Evolutionary conservation across 2,329 filamentous ascomycete species (phyloP).

Genomic region (Aschersonia sp.): DNA sequence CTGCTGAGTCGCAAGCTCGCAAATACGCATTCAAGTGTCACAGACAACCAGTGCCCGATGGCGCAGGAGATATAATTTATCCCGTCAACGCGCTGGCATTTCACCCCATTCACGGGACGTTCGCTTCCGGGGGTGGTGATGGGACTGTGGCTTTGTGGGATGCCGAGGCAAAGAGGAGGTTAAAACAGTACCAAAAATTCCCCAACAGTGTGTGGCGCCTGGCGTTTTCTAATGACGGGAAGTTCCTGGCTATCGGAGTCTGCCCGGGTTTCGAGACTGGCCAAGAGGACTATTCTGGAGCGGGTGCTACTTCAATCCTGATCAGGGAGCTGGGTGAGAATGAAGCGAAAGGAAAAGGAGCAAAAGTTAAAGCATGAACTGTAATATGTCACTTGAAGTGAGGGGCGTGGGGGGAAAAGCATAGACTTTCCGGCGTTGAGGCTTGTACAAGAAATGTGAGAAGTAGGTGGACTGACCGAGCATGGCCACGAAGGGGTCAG

Average conservation of each 20-base stretch:
- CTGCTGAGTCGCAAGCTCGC: conserved; percentile 68
- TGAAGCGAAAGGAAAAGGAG: conserved; percentile 75
- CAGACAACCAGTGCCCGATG: conserved; percentile 53
- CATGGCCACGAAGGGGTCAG: neutral
- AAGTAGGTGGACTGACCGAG: neutral
- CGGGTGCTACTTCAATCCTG: conserved; percentile 62
- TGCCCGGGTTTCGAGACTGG: conserved; percentile 83
- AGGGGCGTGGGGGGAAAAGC: neutral
- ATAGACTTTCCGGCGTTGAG: conserved; percentile 13
- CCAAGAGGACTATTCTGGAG: conserved; percentile 60
- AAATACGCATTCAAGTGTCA: conserved; percentile 99
- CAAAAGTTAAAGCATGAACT: conserved; percentile 28
- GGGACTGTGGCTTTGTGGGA: conserved; percentile 91
- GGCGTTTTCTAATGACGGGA: conserved; percentile 64
- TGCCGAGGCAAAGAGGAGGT: conserved; percentile 74
- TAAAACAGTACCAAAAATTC: conserved; percentile 80
- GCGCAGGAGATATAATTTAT: conserved; percentile 66
- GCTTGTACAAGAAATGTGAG: conserved; percentile 10
- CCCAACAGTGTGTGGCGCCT: conserved; percentile 64
- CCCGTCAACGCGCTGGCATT: conserved; percentile 85
- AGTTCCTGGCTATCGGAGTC: conserved; percentile 62
- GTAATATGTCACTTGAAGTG: neutral
- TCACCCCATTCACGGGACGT: conserved; percentile 70
- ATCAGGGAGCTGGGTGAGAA: conserved; percentile 74
- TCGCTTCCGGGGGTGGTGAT: conserved; percentile 80